Base-by-base conservation (phyloP, 306 rosid genomes). In the Prunus fruticosa region DNA sequence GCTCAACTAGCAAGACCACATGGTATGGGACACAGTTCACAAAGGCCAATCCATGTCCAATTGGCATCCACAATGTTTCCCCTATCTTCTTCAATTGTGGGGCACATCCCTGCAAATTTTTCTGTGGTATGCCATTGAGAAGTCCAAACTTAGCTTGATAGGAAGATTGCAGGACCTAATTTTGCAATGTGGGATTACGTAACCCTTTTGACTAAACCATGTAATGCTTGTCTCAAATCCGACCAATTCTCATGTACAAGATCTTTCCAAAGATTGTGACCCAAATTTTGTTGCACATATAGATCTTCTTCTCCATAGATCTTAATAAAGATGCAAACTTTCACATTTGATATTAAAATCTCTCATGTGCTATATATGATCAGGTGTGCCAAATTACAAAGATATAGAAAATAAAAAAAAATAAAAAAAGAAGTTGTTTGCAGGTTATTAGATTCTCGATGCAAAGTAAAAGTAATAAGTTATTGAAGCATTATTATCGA, bases 401-500 rank as follows among this genome's bases (percentile, higher is more conserved):
- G 8, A 49, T 57, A 28, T n/a, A 11, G 5, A 32, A 28, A 57
- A 61, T 6, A 46, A 25, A 6, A 0, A 6, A 1, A 23, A 25
- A 1, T 25, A 6, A 1, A 7, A 38, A 38, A 38, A 38, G 8
- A 7, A 38, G 10, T 38, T 49, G 64, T 74, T 68, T 78, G 80
- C 67, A 72, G 83, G 77, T 50, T 27, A 69, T 28, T 81, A 77
- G 81, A 84, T 69, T 82, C 85, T 82, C 57, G 81, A 82, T 79
- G 74, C 49, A 52, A 76, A 66, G 73, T 53, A 81, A 66, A 54
- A 52, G 71, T 82, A 86, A 78, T 62, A 78, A 80, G 64, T 22
- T 56, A 80, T 32, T 10, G 2, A 32, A 70, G 86, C 92, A 89
- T 81, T 81, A 78, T 82, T 82, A 78, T 83, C 73, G 88, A 88